Percentiles rank a stretch among this genome's conserved stretches.
Conservation (phyloP, 2,329 filamentous ascomycete genomes). For the Penicillium sp. region DNA sequence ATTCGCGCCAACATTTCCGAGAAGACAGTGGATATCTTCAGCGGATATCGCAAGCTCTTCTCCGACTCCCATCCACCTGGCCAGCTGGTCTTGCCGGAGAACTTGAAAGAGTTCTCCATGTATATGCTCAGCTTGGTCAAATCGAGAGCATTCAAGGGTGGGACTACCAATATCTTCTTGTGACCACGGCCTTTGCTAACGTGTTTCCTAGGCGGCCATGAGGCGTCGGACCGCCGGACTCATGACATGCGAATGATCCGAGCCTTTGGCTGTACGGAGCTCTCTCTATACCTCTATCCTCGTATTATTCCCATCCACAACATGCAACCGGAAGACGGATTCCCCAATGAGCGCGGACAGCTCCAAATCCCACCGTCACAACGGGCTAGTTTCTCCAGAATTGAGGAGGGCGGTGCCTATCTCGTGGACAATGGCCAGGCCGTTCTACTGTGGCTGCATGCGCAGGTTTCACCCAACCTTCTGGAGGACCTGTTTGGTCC, state of each 20-base stretch:
- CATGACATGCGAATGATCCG: slow-evolving; percentile 89
- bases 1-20: slow-evolving; percentile 78
- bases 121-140: slow-evolving; percentile 89
- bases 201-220: slow-evolving; percentile 60
- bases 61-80: slow-evolving; percentile 80
- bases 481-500: slow-evolving; percentile 85
- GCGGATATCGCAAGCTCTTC: slow-evolving; percentile 88
- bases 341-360: slow-evolving; percentile 86
- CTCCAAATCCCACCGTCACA: slow-evolving; percentile 75
- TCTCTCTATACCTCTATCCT: slow-evolving; percentile 90
- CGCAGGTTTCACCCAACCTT: slow-evolving; percentile 86
- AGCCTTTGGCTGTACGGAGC: slow-evolving; percentile 76
- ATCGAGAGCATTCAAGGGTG: slow-evolving; percentile 79
- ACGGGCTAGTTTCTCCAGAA: slow-evolving; percentile 76
- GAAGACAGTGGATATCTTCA: slow-evolving; percentile 86
- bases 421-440: slow-evolving; percentile 92
- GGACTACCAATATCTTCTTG: slow-evolving; percentile 7
- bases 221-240: slow-evolving; percentile 82
- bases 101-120: slow-evolving; percentile 95
- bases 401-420: slow-evolving; percentile 91
- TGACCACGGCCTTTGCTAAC: background rate
- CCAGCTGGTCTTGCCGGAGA: slow-evolving; percentile 90
- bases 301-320: slow-evolving; percentile 90
- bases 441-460: slow-evolving; percentile 86
- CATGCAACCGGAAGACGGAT: slow-evolving; percentile 79